phyloP scores from a whole-genome alignment of 208 protist species.

The Trichomonas tenax region DNA sequence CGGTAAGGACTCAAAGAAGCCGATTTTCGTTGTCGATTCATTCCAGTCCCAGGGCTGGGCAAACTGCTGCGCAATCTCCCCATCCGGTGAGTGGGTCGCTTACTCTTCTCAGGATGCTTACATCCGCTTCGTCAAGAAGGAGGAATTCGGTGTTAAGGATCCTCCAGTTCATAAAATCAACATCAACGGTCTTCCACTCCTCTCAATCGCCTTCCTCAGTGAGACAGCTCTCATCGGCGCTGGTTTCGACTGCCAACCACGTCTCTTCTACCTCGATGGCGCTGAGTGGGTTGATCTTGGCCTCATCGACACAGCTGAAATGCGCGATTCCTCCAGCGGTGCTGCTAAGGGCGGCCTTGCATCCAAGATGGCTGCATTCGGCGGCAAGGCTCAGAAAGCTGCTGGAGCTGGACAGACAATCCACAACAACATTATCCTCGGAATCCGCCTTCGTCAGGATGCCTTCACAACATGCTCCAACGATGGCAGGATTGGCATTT shows the following conservation, averaged over 20 bases:
- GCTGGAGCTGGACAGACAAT: not conserved
- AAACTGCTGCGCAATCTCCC: conserved; percentile 50
- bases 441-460: not conserved
- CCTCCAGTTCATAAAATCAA: not conserved
- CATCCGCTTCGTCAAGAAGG: conserved; percentile 15
- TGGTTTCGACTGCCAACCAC: conserved; percentile 30
- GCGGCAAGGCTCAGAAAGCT: not conserved
- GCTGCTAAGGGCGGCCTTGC: not conserved
- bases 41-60: conserved; percentile 50
- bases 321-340: not conserved
- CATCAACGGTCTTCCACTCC: conserved; percentile 26
- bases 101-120: conserved; percentile 34
- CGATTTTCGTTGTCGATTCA: not conserved
- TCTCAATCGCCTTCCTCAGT: conserved; percentile 32
- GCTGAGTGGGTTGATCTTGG: not conserved
- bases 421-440: conserved; percentile 12
- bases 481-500: not conserved
- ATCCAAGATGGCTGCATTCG: not conserved
- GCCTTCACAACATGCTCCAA: not conserved
- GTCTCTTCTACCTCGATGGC: conserved; percentile 29
- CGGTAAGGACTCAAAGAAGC: not conserved
- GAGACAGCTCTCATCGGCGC: conserved; percentile 28
- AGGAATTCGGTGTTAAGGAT: not conserved
- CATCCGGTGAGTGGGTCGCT: conserved; percentile 49
- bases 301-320: not conserved